phyloP scores from a whole-genome alignment of 73 alveolate genomes.

The Uronychia binucleata region DNA sequence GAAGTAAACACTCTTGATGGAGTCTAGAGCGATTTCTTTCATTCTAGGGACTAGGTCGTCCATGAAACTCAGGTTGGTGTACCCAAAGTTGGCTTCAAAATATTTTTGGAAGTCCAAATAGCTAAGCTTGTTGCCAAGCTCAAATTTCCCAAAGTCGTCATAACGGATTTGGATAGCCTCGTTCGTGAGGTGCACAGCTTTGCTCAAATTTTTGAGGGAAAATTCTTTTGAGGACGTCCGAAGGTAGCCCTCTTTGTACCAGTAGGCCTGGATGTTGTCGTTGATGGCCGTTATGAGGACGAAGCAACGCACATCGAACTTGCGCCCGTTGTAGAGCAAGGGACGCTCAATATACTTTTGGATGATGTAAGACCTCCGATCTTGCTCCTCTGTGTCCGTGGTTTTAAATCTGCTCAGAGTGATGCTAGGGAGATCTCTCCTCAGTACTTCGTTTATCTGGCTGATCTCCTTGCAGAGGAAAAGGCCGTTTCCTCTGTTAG shows the following conservation, averaged over 20 bases:
- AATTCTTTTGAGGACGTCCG: constrained; percentile 76
- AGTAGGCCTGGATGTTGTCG: constrained; percentile 65
- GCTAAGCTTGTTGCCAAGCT: constrained; percentile 89
- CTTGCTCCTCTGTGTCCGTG: neutral
- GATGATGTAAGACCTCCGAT: constrained; percentile 64
- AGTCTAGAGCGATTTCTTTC: constrained; percentile 71
- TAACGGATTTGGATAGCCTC: constrained; percentile 90
- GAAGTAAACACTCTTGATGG: constrained; percentile 67
- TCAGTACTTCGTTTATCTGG: constrained; percentile 16
- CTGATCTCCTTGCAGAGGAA: constrained; percentile 6
- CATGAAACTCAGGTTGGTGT: constrained; percentile 49
- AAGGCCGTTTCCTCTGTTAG: constrained; percentile 56
- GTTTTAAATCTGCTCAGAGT: neutral
- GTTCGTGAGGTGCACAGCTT: constrained; percentile 89
- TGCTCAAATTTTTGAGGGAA: constrained; percentile 42
- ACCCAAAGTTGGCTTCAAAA: constrained; percentile 62
- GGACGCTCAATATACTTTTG: constrained; percentile 95
- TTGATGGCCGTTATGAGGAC: constrained; percentile 81
- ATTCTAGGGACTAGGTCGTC: constrained; percentile 74
- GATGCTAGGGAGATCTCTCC: neutral
- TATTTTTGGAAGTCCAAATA: constrained; percentile 81
- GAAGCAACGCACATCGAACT: constrained; percentile 94
- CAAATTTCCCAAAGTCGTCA: constrained; percentile 91
- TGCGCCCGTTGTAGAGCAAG: constrained; percentile 82
- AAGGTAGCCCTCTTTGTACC: constrained; percentile 77